Evolutionary conservation across 1,139 yeast species (phyloP), one percentile per base, ranked within the genome.

Genomic region (Diutina siamensis): DNA sequence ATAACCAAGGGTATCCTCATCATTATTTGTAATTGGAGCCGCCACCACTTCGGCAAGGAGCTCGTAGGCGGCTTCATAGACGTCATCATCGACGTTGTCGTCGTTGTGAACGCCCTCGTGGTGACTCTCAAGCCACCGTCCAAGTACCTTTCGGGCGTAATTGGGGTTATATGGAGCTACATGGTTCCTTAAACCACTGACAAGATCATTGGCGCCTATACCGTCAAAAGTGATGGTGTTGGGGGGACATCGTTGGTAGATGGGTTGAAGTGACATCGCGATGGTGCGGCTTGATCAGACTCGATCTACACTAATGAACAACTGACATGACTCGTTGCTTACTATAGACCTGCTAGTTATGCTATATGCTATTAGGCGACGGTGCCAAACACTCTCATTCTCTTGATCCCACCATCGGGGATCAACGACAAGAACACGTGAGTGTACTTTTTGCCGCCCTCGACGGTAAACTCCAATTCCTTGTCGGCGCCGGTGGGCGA

Each of bases 401-500:
- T 76, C 71, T 89, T 89, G 48, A 88, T 87, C 50, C 97, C 97
- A 46, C 97, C 97, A 58, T 89, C 97, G 28, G 97, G 97, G 51
- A 88, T 83, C 60, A 89, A 83, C 17, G 86, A 79, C 53, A 89
- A 61, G 57, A 80, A 76, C 32, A 87, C 85, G 58, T 87, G 95
- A 5, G 92, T 73, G 54, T 59, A 71, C 3, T 51, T 50, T 7
- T 20, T 13, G 1, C 52, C 48, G 3, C 53, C 55, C 13, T 56
- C 54, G 15, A 38, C 15, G 20, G 58, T 54, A 31, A 71, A 63
- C 12, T 61, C 62, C 60, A 65, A 86, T 59, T 85, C 95, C 50
- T 71, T 68, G 61, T 88, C 94, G 12, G 96, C 87, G 12, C 78
- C 76, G 1, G 95, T 83, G 61, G 83, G 83, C 28, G 83, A 64